A percentile compares a stretch with the other conserved stretches of the same genome.
These are phyloP conservation scores for Hibiscus syriacus DNA, from an alignment of 345 rosid species.

Conservation along the genomic window DNA sequence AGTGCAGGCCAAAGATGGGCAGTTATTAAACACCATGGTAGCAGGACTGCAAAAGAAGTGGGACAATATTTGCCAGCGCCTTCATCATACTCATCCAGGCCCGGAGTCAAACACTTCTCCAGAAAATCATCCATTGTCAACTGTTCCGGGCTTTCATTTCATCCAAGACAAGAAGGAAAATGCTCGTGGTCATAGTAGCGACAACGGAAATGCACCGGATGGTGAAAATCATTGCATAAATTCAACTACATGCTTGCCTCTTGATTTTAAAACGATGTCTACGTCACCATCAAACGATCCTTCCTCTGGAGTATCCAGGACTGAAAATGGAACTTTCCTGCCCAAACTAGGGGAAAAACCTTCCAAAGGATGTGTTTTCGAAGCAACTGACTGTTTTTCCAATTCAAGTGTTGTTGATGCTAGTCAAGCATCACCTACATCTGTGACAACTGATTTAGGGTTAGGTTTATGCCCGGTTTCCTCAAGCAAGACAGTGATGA, in stretches of 20 bases:
- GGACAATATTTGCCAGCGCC: conserved; percentile 36
- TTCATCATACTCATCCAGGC: conserved; percentile 25
- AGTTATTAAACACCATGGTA: conserved; percentile 25
- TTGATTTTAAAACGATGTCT: conserved; percentile 21
- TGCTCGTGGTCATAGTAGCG: conserved; percentile 15
- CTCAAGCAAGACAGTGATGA: conserved; percentile 20
- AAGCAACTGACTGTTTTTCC: conserved; percentile 30
- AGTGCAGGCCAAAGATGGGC: conserved; percentile 66
- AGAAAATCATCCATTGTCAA: too few species aligned
- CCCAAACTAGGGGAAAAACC: conserved; percentile 30
- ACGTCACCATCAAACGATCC: conserved; percentile 8
- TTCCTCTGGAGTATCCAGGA: conserved; percentile 17
- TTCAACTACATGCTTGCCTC: conserved; percentile 17
- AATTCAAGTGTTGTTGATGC: conserved; percentile 34
- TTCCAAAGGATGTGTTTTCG: conserved; percentile 24
- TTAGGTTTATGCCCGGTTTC: conserved; percentile 35
- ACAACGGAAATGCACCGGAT: conserved; percentile 6
- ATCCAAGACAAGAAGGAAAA: too few species aligned
- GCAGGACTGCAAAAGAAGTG: conserved; percentile 37
- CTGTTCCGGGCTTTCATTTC: too few species aligned
- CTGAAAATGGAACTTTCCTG: conserved; percentile 20
- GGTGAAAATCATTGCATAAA: background rate
- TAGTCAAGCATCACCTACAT: conserved; percentile 38
- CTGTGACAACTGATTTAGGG: conserved; percentile 51
- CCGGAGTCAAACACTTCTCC: conserved; percentile 17